phyloP scores from a whole-genome alignment of 345 rosid species.

The Erucastrum elatum region DNA sequence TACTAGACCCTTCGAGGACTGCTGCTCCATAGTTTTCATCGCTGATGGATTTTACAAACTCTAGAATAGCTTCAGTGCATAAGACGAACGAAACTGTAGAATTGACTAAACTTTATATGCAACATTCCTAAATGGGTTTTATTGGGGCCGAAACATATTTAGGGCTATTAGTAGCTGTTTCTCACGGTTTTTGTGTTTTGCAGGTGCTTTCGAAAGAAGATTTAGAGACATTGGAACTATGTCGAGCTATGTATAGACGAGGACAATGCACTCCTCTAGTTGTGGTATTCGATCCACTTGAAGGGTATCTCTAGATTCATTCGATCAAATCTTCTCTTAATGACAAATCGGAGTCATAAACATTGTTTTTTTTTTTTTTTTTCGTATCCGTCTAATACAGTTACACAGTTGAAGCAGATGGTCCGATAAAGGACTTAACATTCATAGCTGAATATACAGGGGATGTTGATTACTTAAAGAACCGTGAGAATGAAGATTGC shows the following conservation, averaged over 20 bases:
- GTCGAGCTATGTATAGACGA: conserved; percentile 68
- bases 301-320: conserved; percentile 57
- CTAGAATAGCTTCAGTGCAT: too few species aligned
- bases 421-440: conserved; percentile 81
- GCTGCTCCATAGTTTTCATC: too few species aligned
- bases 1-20: too few species aligned
- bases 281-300: conserved; percentile 81
- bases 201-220: conserved; percentile 77
- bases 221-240: conserved; percentile 64
- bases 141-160: too few species aligned
- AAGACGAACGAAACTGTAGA: too few species aligned
- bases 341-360: conserved; percentile 1
- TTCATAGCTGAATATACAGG: conserved; percentile 83
- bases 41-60: too few species aligned
- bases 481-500: conserved; percentile 78
- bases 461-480: conserved; percentile 81
- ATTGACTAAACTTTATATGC: background rate
- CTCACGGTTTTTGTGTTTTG: background rate
- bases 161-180: too few species aligned
- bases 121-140: background rate
- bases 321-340: conserved; percentile 12
- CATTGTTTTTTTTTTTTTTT: conserved; percentile 18
- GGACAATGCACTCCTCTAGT: conserved; percentile 85
- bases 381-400: conserved; percentile 43
- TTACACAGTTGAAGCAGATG: conserved; percentile 84